phyloP scores from a whole-genome alignment of 768 basidiomycete genomes.

The Hypholoma fasciculare region DNA sequence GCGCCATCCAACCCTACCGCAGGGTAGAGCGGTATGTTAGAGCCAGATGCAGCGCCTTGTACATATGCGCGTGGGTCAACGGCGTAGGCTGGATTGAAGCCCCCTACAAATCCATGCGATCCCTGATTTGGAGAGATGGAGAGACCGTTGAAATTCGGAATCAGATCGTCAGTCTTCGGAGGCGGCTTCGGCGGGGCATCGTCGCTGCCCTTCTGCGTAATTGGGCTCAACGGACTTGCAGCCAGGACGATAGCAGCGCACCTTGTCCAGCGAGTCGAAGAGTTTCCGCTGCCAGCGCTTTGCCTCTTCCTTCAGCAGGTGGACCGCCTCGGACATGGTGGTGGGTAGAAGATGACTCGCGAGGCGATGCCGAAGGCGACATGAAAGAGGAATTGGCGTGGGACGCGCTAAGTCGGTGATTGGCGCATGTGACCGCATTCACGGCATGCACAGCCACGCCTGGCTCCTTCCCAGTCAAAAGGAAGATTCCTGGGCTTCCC shows the following conservation, averaged over 20 bases:
- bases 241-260: neutral
- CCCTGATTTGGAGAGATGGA: conserved; percentile 13
- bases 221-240: neutral
- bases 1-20: no score
- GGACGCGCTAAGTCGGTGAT: neutral
- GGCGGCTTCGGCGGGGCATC: conserved; percentile 13
- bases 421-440: conserved; percentile 2
- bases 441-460: neutral
- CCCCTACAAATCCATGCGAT: conserved; percentile 44
- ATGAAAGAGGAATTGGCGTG: neutral
- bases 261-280: conserved; percentile 12
- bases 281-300: conserved; percentile 20
- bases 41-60: neutral
- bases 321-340: no score
- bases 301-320: conserved; percentile 7
- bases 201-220: conserved; percentile 2
- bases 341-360: neutral
- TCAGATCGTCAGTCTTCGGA: conserved; percentile 17
- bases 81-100: conserved; percentile 38
- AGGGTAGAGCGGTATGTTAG: neutral
- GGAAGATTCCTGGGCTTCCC: neutral
- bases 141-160: conserved; percentile 27
- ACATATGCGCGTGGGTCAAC: neutral
- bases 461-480: neutral
- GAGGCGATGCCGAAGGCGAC: neutral